A percentile compares a stretch with the other conserved stretches of the same genome.
phyloP scores from a whole-genome alignment of 140 eudicot genomes.

The Erigeron philadelphicus region DNA sequence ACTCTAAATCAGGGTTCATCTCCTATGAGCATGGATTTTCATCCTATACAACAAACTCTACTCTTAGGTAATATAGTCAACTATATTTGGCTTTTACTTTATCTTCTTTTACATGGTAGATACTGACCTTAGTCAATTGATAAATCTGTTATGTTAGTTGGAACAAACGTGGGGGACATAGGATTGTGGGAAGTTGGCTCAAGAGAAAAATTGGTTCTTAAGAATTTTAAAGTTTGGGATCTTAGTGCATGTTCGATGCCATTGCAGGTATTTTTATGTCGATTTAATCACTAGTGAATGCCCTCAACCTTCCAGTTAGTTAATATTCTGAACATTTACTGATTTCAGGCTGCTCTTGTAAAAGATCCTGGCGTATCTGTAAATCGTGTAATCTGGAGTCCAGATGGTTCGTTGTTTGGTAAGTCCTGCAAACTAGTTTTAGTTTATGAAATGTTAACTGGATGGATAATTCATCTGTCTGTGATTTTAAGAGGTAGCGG shows the following conservation, averaged over 20 bases:
- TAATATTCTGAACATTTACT: neutral
- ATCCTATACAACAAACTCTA: constrained; percentile 55
- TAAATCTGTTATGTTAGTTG: constrained; percentile 40
- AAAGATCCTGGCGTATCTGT: constrained; percentile 58
- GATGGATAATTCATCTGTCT: constrained; percentile 3
- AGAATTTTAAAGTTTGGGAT: constrained; percentile 57
- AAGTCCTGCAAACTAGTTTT: constrained; percentile 18
- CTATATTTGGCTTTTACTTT: neutral
- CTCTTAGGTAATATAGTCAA: constrained; percentile 40
- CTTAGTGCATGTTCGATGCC: constrained; percentile 43
- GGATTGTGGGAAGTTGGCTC: constrained; percentile 71
- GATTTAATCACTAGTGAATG: neutral
- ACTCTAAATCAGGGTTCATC: constrained; percentile 55
- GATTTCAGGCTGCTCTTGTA: constrained; percentile 52
- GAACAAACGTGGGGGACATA: constrained; percentile 61
- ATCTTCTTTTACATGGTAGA: neutral
- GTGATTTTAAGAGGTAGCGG: too few species aligned
- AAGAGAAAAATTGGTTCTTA: constrained; percentile 44
- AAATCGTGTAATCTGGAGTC: constrained; percentile 79
- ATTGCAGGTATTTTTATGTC: constrained; percentile 41
- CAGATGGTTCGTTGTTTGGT: constrained; percentile 83
- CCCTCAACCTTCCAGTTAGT: too few species aligned
- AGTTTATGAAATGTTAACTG: neutral
- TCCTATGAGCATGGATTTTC: constrained; percentile 75
- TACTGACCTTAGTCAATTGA: constrained; percentile 1